Conservation (phyloP, 129 eudicot species). For the Deinandra increscens region DNA sequence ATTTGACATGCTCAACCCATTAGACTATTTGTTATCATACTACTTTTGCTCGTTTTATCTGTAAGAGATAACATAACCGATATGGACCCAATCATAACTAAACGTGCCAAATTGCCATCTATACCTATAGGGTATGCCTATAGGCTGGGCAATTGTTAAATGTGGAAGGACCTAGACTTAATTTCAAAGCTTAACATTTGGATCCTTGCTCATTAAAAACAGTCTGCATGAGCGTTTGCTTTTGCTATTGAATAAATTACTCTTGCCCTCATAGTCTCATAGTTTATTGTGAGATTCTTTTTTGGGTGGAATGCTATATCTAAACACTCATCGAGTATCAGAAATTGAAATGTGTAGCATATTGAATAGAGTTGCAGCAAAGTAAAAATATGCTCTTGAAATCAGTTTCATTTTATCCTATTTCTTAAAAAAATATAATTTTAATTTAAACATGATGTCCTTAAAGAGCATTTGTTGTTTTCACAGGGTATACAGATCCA, state of each 20-base stretch:
- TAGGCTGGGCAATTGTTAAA: neutral
- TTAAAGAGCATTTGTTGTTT: slow-evolving; percentile 24
- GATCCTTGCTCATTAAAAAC: neutral
- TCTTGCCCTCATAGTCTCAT: too few relatives aligned
- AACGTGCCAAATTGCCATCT: neutral
- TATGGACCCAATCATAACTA: neutral
- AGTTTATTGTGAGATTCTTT: neutral
- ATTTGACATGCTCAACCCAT: neutral
- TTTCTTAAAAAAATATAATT: neutral
- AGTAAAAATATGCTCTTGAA: slow-evolving; percentile 1
- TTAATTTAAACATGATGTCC: neutral
- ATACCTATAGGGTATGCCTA: neutral
- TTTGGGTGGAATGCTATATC: neutral
- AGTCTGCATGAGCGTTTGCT: slow-evolving; percentile 2
- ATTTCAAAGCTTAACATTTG: neutral
- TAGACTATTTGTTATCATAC: too few relatives aligned
- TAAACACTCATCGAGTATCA: neutral
- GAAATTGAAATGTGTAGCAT: slow-evolving; percentile 3
- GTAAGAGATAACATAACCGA: too few relatives aligned
- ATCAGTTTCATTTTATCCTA: neutral
- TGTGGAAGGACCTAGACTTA: neutral
- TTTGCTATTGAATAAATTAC: too few relatives aligned
- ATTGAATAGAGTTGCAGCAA: slow-evolving; percentile 15
- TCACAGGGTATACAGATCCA: slow-evolving; percentile 84
- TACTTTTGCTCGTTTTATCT: too few relatives aligned